Percentiles rank a stretch among this genome's conserved stretches.
phyloP scores from a whole-genome alignment of 805 yeast genomes.

The Suhomyces sp. region DNA sequence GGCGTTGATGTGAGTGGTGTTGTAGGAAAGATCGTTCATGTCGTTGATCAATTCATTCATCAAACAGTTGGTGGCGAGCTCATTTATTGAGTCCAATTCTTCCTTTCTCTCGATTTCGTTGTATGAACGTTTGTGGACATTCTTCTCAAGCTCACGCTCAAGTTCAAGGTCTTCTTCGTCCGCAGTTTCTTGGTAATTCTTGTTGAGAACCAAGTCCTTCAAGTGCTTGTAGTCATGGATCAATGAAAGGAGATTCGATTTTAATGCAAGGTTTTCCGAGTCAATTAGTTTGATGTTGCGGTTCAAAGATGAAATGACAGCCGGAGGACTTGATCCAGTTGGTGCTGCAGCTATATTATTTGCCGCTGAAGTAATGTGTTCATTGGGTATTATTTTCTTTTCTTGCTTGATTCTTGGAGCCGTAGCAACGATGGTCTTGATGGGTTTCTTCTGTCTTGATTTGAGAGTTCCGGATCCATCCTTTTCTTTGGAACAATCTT shows the following conservation, averaged over 20 bases:
- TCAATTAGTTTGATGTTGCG: constrained; percentile 21
- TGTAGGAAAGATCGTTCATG: constrained; percentile 28
- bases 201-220: constrained; percentile 27
- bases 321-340: background rate
- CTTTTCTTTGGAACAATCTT: constrained; percentile 7
- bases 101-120: constrained; percentile 19
- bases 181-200: background rate
- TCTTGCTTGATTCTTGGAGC: constrained; percentile 2
- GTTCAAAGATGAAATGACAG: constrained; percentile 5
- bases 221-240: constrained; percentile 42
- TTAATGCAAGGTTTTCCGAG: constrained; percentile 36
- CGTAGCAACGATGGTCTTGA: constrained; percentile 1
- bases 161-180: constrained; percentile 8
- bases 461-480: too few relatives aligned
- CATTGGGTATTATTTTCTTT: too few relatives aligned
- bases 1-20: constrained; percentile 5
- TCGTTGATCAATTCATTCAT: constrained; percentile 28
- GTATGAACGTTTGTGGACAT: constrained; percentile 19
- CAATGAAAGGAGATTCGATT: constrained; percentile 32
- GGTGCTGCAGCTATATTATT: background rate
- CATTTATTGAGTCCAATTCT: constrained; percentile 11
- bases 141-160: constrained; percentile 4
- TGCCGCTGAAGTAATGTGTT: too few relatives aligned
- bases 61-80: constrained; percentile 11
- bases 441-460: constrained; percentile 6